phyloP scores from a whole-genome alignment of 306 rosid genomes.

The Cucumis cinereus region DNA sequence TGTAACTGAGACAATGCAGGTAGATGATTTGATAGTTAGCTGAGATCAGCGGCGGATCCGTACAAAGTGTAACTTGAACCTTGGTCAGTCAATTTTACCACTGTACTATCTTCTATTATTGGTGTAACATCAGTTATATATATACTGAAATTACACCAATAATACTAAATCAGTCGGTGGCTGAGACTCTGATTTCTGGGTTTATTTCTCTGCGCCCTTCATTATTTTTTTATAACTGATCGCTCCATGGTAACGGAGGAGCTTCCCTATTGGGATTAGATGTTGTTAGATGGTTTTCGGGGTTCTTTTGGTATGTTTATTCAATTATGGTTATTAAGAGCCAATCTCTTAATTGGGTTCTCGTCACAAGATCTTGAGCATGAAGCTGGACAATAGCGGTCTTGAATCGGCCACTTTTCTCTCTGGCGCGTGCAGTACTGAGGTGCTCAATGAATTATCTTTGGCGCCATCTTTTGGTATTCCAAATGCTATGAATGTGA shows the following conservation, averaged over 20 bases:
- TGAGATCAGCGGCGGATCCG: no score
- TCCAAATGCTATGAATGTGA: conserved; percentile 50
- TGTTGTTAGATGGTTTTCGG: neutral
- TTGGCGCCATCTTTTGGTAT: conserved; percentile 55
- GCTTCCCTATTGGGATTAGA: neutral
- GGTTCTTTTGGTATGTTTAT: neutral
- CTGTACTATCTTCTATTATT: no score
- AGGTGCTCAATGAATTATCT: conserved; percentile 36
- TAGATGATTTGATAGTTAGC: neutral
- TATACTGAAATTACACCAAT: no score
- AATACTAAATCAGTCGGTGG: no score
- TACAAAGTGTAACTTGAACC: no score
- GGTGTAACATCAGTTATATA: no score
- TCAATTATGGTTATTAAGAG: neutral
- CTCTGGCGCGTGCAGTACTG: conserved; percentile 21
- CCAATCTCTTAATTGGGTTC: neutral
- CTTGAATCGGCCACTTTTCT: conserved; percentile 44
- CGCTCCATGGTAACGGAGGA: neutral
- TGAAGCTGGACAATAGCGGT: conserved; percentile 78
- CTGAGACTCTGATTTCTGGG: neutral
- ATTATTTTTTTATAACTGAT: neutral
- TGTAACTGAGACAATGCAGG: neutral
- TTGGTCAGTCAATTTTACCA: no score
- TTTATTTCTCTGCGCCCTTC: neutral
- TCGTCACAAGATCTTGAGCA: conserved; percentile 5